Evolutionary conservation across 805 yeast species (phyloP).

Genomic region (Wickerhamiella sorbophila): DNA sequence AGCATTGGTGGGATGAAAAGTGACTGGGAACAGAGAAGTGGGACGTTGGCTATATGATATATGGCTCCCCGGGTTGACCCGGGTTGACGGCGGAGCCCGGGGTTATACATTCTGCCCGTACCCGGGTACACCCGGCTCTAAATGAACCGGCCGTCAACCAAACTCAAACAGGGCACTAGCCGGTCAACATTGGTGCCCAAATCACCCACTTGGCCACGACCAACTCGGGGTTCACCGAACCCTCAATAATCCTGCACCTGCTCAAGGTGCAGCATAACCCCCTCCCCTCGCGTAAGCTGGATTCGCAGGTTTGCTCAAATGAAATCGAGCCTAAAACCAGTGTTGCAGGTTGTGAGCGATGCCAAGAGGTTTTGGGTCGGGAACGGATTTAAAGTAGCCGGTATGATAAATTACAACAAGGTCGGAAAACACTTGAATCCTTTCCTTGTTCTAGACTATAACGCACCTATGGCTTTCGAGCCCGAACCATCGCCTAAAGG

Average conservation of each 20-base stretch:
- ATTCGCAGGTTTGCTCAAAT: too few species aligned
- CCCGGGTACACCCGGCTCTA: too few species aligned
- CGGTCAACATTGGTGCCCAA: too few species aligned
- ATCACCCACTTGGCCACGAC: too few species aligned
- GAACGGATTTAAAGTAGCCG: slow-evolving; percentile 6
- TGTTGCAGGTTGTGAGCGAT: not conserved
- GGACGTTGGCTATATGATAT: not conserved
- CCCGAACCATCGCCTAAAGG: slow-evolving; percentile 6
- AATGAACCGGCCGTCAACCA: too few species aligned
- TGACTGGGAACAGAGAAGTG: not conserved
- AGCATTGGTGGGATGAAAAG: slow-evolving; percentile 2
- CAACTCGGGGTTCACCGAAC: too few species aligned
- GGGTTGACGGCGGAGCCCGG: too few species aligned
- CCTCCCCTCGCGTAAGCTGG: too few species aligned
- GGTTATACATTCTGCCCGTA: too few species aligned
- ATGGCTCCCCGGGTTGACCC: not conserved
- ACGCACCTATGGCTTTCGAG: slow-evolving; percentile 6
- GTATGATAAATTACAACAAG: slow-evolving; percentile 1
- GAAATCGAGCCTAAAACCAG: not conserved
- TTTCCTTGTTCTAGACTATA: slow-evolving; percentile 8
- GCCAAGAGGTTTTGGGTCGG: slow-evolving; percentile 7
- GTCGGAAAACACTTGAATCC: slow-evolving; percentile 7
- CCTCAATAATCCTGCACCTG: too few species aligned
- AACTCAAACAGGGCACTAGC: too few species aligned
- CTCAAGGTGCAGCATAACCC: too few species aligned